A percentile compares a stretch with the other conserved stretches of the same genome.
Evolutionary conservation across 2,329 filamentous ascomycete species (phyloP).

Genomic region (Sclerotinia borealis): DNA sequence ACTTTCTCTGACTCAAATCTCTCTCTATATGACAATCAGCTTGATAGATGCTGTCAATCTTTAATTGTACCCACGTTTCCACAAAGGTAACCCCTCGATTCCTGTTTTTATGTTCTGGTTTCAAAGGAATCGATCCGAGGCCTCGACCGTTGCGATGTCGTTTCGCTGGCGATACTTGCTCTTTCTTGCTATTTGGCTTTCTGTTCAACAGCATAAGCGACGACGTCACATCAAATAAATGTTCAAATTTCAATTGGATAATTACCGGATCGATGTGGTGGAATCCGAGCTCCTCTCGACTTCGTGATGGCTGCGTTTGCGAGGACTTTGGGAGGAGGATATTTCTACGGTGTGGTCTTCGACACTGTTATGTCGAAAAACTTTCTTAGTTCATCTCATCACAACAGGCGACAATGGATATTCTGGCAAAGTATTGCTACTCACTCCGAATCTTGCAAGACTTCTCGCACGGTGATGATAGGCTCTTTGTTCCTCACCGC

Average conservation of each 20-base stretch:
- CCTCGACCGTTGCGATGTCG: not conserved
- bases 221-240: not conserved
- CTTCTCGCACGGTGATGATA: not conserved
- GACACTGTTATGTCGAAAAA: not conserved
- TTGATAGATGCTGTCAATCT: not conserved
- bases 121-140: not conserved
- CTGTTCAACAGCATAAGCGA: not conserved
- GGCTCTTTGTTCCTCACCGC: not conserved
- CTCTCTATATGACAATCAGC: not conserved
- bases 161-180: conserved; percentile 8
- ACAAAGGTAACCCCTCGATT: not conserved
- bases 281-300: not conserved
- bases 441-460: not conserved
- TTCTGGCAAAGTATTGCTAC: not conserved
- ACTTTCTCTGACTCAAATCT: not conserved
- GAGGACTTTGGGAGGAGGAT: not conserved
- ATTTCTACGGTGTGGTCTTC: not conserved
- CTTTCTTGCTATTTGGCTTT: not conserved
- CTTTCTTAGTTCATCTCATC: not conserved
- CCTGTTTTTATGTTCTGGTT: not conserved
- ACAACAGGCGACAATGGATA: not conserved
- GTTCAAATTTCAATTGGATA: not conserved
- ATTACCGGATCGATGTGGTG: not conserved
- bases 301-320: not conserved
- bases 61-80: not conserved